A percentile compares a stretch with the other conserved stretches of the same genome.
Evolutionary conservation across 2,329 filamentous ascomycete species (phyloP).

Genomic region (Alternaria dauci): DNA sequence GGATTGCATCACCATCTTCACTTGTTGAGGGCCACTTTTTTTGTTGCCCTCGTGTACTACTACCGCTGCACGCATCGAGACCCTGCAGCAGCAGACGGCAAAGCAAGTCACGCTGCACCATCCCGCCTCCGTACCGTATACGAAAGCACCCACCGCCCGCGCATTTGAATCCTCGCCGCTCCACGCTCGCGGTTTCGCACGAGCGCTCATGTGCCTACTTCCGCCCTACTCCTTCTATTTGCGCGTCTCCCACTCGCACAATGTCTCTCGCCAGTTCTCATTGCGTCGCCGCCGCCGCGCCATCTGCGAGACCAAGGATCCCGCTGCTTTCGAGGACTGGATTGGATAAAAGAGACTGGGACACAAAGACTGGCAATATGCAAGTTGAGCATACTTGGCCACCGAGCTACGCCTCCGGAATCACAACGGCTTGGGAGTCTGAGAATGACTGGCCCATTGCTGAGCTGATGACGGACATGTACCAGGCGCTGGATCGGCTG

Average conservation of each 20-base stretch:
- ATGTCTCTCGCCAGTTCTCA: slow-evolving; percentile 47
- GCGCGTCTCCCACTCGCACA: slow-evolving; percentile 47
- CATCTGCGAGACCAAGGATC: slow-evolving; percentile 48
- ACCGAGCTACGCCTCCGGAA: slow-evolving; percentile 23
- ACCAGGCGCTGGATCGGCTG: slow-evolving; percentile 42
- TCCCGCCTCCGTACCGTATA: slow-evolving; percentile 9
- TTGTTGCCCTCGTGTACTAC: slow-evolving; percentile 27
- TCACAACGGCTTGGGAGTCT: slow-evolving; percentile 31
- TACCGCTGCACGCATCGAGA: slow-evolving; percentile 25
- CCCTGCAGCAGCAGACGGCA: slow-evolving; percentile 17
- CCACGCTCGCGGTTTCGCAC: slow-evolving; percentile 37
- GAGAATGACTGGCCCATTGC: slow-evolving; percentile 36
- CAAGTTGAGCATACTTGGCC: slow-evolving; percentile 18
- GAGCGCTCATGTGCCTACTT: slow-evolving; percentile 50
- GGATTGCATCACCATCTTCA: slow-evolving; percentile 24
- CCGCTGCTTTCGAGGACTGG: slow-evolving; percentile 46
- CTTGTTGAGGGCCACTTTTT: slow-evolving; percentile 17
- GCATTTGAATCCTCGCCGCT: slow-evolving; percentile 23
- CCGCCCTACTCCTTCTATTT: slow-evolving; percentile 45
- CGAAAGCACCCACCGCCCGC: slow-evolving; percentile 7
- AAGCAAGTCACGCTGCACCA: slow-evolving; percentile 27
- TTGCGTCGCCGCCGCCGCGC: slow-evolving; percentile 42
- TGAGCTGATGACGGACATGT: slow-evolving; percentile 37
- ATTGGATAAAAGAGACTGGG: slow-evolving; percentile 38
- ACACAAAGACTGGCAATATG: slow-evolving; percentile 20